Conservation (phyloP, 2,329 filamentous ascomycete genomes). For the Ciborinia camelliae region DNA sequence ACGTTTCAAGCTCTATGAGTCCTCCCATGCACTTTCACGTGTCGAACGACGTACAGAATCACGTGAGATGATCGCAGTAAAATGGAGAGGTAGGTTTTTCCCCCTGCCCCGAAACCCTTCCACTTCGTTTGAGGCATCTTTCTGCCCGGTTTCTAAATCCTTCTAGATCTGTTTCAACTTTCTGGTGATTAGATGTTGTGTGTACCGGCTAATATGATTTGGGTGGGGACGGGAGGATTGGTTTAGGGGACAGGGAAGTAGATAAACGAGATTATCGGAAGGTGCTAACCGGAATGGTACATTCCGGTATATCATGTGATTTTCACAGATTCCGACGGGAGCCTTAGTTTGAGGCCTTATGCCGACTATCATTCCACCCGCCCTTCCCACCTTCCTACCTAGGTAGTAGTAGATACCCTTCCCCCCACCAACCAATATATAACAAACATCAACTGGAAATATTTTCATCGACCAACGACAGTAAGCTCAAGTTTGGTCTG, state of each 20-base stretch:
- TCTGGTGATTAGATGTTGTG: constrained; percentile 5
- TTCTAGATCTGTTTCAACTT: constrained; percentile 11
- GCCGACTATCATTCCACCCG: neutral
- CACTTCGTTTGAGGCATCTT: too few species aligned
- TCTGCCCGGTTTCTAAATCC: constrained; percentile 11
- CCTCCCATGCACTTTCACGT: too few species aligned
- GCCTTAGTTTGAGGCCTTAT: neutral
- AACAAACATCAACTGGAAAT: constrained; percentile 3
- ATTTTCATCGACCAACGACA: constrained; percentile 6
- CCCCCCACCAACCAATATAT: constrained; percentile 3
- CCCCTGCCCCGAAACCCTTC: too few species aligned
- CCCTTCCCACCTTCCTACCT: too few species aligned
- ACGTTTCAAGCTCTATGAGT: too few species aligned
- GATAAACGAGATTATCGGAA: neutral
- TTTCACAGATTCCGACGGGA: neutral
- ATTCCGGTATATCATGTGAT: neutral
- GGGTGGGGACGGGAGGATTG: neutral
- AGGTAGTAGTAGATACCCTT: too few species aligned
- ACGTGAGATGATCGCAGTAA: too few species aligned
- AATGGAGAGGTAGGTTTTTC: too few species aligned
- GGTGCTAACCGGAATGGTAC: neutral
- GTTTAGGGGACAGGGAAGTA: neutral
- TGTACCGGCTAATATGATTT: neutral
- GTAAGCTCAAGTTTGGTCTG: neutral
- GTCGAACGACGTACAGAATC: too few species aligned